Evolutionary conservation across 2,329 filamentous ascomycete species (phyloP).

Genomic region (Clarireedia monteithiana): DNA sequence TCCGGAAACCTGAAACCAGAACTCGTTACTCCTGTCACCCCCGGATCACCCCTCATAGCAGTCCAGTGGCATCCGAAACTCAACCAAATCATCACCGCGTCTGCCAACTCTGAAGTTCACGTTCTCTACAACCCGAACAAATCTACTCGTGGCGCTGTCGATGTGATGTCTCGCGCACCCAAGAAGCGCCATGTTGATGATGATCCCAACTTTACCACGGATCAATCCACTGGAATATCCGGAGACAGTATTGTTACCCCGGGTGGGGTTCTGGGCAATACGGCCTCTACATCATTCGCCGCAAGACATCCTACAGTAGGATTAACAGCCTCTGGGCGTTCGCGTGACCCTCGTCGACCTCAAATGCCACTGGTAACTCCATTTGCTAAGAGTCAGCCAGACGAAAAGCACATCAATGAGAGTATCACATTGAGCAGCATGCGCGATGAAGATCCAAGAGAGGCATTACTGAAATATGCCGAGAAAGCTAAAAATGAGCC

Average conservation of each 20-base stretch:
- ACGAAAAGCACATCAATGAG: slow-evolving; percentile 80
- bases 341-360: slow-evolving; percentile 75
- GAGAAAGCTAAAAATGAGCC: slow-evolving; percentile 89
- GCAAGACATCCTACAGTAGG: slow-evolving; percentile 62
- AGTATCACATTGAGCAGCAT: slow-evolving; percentile 86
- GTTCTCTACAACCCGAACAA: slow-evolving; percentile 84
- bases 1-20: slow-evolving; percentile 83
- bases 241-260: slow-evolving; percentile 73
- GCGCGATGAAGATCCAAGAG: slow-evolving; percentile 92
- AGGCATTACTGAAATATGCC: slow-evolving; percentile 90
- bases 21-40: slow-evolving; percentile 81
- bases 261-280: slow-evolving; percentile 50
- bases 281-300: slow-evolving; percentile 38
- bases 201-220: slow-evolving; percentile 78
- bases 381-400: slow-evolving; percentile 83
- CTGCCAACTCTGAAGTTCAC: slow-evolving; percentile 82
- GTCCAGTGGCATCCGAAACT: slow-evolving; percentile 90
- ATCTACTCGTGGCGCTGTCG: slow-evolving; percentile 73
- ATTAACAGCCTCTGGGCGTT: slow-evolving; percentile 68
- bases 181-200: slow-evolving; percentile 96
- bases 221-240: slow-evolving; percentile 72
- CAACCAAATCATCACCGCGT: slow-evolving; percentile 93
- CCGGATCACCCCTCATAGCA: slow-evolving; percentile 71
- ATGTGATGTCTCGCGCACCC: slow-evolving; percentile 85
- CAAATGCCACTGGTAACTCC: slow-evolving; percentile 78